Percentiles rank a stretch among this genome's conserved stretches.
These are phyloP conservation scores for Yarrowia hollandica DNA, from an alignment of 805 yeast genomes.

Conservation along the genomic window DNA sequence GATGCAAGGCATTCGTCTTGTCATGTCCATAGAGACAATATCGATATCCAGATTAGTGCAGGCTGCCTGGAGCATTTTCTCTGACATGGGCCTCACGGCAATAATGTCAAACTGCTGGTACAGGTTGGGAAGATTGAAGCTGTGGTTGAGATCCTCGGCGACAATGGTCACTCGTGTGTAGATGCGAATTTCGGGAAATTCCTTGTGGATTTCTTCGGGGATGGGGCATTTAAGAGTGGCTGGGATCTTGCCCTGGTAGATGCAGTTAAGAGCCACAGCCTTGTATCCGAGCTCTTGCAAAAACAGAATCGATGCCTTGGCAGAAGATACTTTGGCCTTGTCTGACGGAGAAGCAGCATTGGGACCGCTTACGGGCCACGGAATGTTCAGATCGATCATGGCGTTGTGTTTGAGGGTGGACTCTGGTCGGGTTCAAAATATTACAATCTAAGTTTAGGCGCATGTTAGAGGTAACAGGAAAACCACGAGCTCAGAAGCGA, in stretches of 20 bases:
- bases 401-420: neutral
- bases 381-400: conserved; percentile 28
- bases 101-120: conserved; percentile 67
- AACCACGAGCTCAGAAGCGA: too few species aligned
- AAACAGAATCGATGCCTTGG: conserved; percentile 11
- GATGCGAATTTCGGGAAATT: conserved; percentile 49
- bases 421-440: neutral
- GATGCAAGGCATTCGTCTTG: conserved; percentile 66
- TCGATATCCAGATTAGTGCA: conserved; percentile 79
- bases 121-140: conserved; percentile 55
- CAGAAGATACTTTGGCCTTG: neutral
- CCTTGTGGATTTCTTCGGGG: conserved; percentile 40
- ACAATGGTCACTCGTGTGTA: conserved; percentile 74
- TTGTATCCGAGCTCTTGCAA: conserved; percentile 55
- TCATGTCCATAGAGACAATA: conserved; percentile 69
- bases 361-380: conserved; percentile 24
- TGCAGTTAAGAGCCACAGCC: conserved; percentile 71
- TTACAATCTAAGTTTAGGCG: conserved; percentile 7
- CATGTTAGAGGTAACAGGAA: neutral
- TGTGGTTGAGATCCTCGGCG: conserved; percentile 74
- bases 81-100: conserved; percentile 78
- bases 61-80: conserved; percentile 73
- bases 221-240: conserved; percentile 43
- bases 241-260: conserved; percentile 36
- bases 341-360: conserved; percentile 9